These are phyloP conservation scores for Exobasidium cylindrosporum DNA, from an alignment of 1,284 basidiomycete genomes.

Conservation along the genomic window DNA sequence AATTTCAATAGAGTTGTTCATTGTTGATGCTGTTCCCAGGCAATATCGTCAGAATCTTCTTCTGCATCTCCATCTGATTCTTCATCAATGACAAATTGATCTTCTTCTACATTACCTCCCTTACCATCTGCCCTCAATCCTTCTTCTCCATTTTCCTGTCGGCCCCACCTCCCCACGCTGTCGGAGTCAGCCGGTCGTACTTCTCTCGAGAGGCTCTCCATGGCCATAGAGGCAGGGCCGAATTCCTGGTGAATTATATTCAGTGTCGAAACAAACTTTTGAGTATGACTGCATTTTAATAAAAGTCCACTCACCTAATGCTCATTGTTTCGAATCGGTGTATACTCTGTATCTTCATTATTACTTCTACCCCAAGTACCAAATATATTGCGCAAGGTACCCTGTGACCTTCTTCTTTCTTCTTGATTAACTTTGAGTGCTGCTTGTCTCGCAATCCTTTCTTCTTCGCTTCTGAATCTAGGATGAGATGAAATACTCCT, in stretches of 20 bases:
- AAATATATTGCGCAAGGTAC: neutral
- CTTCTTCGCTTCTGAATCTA: conserved; percentile 67
- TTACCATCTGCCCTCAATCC: neutral
- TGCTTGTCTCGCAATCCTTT: conserved; percentile 65
- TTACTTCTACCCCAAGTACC: neutral
- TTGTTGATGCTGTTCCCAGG: neutral
- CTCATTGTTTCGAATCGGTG: neutral
- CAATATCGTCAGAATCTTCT: conserved; percentile 5
- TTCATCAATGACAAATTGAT: neutral
- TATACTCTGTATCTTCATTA: neutral
- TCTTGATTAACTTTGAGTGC: conserved; percentile 37
- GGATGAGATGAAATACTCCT: conserved; percentile 56
- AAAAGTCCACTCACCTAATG: neutral
- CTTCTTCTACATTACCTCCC: neutral
- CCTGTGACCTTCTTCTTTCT: conserved; percentile 61
- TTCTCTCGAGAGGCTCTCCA: neutral
- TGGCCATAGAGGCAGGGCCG: conserved; percentile 7
- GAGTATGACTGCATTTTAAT: too few species aligned
- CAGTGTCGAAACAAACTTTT: too few species aligned
- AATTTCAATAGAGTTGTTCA: neutral
- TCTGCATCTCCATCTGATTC: neutral
- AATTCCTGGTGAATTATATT: neutral
- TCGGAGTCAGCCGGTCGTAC: neutral
- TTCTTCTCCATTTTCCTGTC: conserved; percentile 5
- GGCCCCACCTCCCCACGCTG: neutral